Conservation (phyloP, 192 early-diverging fungal genomes). For the Spizellomyces punctatus region DNA sequence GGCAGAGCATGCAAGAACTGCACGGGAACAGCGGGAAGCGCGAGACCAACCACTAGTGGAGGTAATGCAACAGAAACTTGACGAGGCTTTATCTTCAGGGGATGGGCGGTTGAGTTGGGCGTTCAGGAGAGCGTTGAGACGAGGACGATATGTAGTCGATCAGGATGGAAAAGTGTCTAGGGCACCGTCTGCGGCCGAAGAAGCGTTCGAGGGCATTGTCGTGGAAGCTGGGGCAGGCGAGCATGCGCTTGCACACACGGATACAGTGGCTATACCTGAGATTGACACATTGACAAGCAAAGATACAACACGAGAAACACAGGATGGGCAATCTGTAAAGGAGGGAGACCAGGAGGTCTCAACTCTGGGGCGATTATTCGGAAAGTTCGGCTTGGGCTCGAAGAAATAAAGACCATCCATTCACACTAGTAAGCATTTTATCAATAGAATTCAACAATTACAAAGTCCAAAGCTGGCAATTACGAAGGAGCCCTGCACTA, state of each 20-base stretch:
- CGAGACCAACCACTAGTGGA: slow-evolving; percentile 12
- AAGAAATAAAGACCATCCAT: too few relatives aligned
- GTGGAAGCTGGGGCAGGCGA: too few relatives aligned
- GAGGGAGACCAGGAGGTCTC: too few relatives aligned
- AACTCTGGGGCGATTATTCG: slow-evolving; percentile 5
- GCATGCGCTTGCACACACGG: too few relatives aligned
- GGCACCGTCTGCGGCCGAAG: slow-evolving; percentile 22
- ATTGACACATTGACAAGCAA: too few relatives aligned
- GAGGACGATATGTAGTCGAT: slow-evolving; percentile 1
- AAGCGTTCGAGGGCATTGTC: slow-evolving; percentile 20
- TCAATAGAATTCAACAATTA: too few relatives aligned
- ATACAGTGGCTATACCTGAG: too few relatives aligned
- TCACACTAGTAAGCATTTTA: too few relatives aligned
- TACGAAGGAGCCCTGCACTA: too few relatives aligned
- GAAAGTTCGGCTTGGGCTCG: not conserved
- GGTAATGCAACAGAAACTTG: slow-evolving; percentile 12
- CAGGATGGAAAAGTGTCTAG: slow-evolving; percentile 3
- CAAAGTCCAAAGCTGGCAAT: too few relatives aligned
- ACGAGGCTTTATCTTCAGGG: slow-evolving; percentile 13
- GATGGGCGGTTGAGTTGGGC: slow-evolving; percentile 8
- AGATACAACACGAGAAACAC: too few relatives aligned
- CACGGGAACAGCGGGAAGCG: slow-evolving; percentile 1
- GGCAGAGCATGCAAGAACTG: slow-evolving; percentile 8
- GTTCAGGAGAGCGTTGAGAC: not conserved
- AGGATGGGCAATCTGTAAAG: too few relatives aligned